A percentile compares a stretch with the other conserved stretches of the same genome.
These are phyloP conservation scores for Eucalyptus pauciflora DNA, from an alignment of 345 rosid genomes.

Conservation along the genomic window DNA sequence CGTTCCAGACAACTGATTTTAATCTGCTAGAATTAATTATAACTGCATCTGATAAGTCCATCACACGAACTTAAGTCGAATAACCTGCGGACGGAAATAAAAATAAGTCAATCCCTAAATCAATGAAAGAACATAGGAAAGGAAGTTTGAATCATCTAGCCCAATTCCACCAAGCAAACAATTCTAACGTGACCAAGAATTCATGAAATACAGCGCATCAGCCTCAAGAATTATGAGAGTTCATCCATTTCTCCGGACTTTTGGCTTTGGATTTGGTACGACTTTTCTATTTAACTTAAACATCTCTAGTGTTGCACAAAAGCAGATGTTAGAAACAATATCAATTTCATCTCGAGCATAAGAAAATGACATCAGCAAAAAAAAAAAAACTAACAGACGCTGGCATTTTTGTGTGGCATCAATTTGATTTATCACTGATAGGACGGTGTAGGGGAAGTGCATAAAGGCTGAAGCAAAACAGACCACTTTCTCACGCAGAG, in stretches of 20 bases:
- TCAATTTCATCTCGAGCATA: background rate
- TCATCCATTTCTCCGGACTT: background rate
- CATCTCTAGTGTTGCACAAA: background rate
- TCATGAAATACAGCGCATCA: background rate
- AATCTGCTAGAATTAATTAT: constrained; percentile 57
- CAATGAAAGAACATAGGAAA: background rate
- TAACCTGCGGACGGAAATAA: background rate
- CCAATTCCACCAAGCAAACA: background rate
- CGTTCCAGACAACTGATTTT: constrained; percentile 86
- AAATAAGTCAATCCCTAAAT: background rate
- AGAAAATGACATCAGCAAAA: background rate
- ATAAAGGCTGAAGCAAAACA: background rate
- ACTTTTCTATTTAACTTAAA: background rate
- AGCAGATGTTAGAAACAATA: background rate
- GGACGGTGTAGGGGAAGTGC: background rate
- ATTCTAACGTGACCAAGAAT: background rate
- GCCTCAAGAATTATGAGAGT: background rate
- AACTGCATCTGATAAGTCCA: constrained; percentile 83
- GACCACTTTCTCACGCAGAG: background rate
- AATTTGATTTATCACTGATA: background rate
- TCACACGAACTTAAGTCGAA: background rate
- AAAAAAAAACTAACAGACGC: background rate
- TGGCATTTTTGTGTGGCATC: background rate
- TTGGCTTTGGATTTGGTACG: background rate
- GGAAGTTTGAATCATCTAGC: background rate